Base-by-base conservation (phyloP, 2,329 filamentous ascomycete species). In the Trichoderma arundinaceum region DNA sequence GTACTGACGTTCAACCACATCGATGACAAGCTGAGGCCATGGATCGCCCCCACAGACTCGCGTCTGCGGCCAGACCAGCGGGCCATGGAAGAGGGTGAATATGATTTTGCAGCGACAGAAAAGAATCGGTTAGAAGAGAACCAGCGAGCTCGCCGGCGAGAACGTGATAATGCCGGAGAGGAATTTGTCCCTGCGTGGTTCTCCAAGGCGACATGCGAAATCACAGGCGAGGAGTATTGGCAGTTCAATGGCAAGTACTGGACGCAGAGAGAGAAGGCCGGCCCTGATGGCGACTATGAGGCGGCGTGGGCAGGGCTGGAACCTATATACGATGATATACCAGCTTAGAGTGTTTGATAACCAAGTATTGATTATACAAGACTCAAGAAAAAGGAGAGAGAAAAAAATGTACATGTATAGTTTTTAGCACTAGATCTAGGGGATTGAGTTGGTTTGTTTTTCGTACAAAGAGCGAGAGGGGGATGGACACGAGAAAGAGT, bases 61-160 rank as follows among this genome's bases (percentile, higher is more conserved):
- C 86, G 95, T n/a, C 82, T 97, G 38, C 86, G 95, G 35, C 94
- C 95, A 0, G 95, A 99, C 77, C 95, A 99, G 80, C 86, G 95
- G 10, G 95, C 95, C 1, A 99, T 99, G 95, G 95, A 99, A 77
- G 94, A 98, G 68, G 95, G 94, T n/a, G 88, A 94, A 78, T 99
- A 99, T 74, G 94, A 98, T 73, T 84, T 95, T 67, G 95, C 95
- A 1, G 95, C 94, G 0, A 87, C 86, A 5, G 95, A 99, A 82
- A 99, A 99, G 86, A 95, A 94, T 74, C 85, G 95, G 1, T 86
- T 99, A 0, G 95, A 99, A 78, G 91, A 97, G 80, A 93, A 89
- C 69, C 95, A 99, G 82, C 85, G 95, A 67, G 88, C 89, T 9
- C 89, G 90, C 66, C 82, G 95, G 68, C 81, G 91, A 63, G 80